phyloP scores from a whole-genome alignment of 1,284 basidiomycete species.

The Paramarasmius palmivorus region DNA sequence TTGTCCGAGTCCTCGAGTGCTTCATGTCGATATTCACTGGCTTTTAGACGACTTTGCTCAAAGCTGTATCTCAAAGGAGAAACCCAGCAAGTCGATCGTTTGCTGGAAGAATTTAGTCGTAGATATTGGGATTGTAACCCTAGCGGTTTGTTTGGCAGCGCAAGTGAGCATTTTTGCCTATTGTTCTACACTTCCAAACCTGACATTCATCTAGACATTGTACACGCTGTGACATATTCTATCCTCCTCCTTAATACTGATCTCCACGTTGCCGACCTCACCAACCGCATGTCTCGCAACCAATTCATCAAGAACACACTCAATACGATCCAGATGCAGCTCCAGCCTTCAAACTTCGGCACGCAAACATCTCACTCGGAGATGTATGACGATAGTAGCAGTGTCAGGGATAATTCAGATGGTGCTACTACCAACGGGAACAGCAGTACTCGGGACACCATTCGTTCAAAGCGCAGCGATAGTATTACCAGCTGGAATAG shows the following conservation, averaged over 20 bases:
- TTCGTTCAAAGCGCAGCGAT: constrained; percentile 71
- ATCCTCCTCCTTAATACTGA: constrained; percentile 96
- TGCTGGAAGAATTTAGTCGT: constrained; percentile 87
- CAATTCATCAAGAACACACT: constrained; percentile 96
- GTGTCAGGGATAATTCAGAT: constrained; percentile 46
- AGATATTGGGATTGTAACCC: constrained; percentile 94
- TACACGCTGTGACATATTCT: constrained; percentile 93
- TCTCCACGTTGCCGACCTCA: constrained; percentile 91
- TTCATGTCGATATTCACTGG: constrained; percentile 15
- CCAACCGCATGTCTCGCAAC: constrained; percentile 87
- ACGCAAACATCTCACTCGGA: constrained; percentile 61
- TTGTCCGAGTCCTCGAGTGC: constrained; percentile 17
- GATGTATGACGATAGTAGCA: constrained; percentile 66
- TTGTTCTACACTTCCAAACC: constrained; percentile 5
- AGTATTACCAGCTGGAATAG: constrained; percentile 85
- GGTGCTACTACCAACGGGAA: constrained; percentile 23
- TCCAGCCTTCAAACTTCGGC: constrained; percentile 48
- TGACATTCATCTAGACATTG: constrained; percentile 58
- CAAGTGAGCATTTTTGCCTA: constrained; percentile 54
- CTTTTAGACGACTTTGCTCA: constrained; percentile 75
- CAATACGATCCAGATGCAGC: constrained; percentile 77
- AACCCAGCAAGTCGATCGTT: constrained; percentile 97
- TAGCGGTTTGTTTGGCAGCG: constrained; percentile 73
- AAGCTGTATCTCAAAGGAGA: constrained; percentile 95
- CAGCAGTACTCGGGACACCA: constrained; percentile 39